These are phyloP conservation scores for Dioscorea dumetorum DNA, from an alignment of 106 monocot species.

Conservation along the genomic window DNA sequence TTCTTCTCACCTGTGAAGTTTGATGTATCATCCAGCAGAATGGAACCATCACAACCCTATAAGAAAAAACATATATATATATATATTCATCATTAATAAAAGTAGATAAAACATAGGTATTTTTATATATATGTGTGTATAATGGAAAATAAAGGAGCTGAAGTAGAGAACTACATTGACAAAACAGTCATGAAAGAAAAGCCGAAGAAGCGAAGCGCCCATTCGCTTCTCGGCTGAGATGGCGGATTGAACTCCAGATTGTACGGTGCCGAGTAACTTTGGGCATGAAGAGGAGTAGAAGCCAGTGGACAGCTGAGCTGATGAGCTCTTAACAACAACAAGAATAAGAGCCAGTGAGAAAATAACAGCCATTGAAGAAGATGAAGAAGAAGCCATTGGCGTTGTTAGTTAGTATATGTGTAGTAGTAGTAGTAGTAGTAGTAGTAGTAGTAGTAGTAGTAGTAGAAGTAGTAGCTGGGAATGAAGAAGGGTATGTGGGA, in stretches of 20 bases:
- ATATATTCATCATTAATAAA: not conserved
- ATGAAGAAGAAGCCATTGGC: not conserved
- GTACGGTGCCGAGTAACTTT: not conserved
- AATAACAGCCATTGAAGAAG: not conserved
- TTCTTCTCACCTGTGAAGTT: constrained; percentile 20
- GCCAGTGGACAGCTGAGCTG: constrained; percentile 21
- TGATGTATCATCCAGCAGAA: constrained; percentile 16
- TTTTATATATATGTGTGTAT: not conserved
- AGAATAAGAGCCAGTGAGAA: not conserved
- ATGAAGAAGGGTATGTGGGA: not conserved
- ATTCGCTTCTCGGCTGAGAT: constrained; percentile 10
- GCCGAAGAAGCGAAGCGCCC: constrained; percentile 30
- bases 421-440: no score
- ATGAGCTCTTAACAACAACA: constrained; percentile 2
- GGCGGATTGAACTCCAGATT: constrained; percentile 8
- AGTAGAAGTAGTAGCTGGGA: not conserved
- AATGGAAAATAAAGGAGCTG: not conserved
- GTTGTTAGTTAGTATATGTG: not conserved
- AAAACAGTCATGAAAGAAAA: constrained; percentile 38
- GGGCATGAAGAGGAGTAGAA: constrained; percentile 26
- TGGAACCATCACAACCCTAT: constrained; percentile 25
- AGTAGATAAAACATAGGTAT: not conserved
- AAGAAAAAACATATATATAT: not conserved
- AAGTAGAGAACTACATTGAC: constrained; percentile 8
- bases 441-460: no score